Percentiles rank a stretch among this genome's conserved stretches.
phyloP scores from a whole-genome alignment of 305 asterid species.

The Solanum hybrid region DNA sequence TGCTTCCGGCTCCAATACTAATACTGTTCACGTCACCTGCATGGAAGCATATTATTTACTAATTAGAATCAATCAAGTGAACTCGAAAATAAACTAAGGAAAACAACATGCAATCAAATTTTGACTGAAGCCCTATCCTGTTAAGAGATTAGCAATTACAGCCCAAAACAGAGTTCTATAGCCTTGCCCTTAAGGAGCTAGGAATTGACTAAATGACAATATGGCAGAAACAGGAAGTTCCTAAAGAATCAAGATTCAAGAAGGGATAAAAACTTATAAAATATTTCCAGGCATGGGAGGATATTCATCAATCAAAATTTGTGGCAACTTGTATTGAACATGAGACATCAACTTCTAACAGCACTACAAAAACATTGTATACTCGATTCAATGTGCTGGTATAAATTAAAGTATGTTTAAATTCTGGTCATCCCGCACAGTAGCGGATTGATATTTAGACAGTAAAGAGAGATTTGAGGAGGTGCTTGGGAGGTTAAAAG shows the following conservation, averaged over 20 bases:
- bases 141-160: background rate
- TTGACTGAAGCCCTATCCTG: background rate
- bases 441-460: background rate
- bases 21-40: conserved; percentile 85
- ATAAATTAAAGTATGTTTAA: background rate
- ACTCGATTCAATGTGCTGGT: background rate
- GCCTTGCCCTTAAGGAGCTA: background rate
- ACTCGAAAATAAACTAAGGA: background rate
- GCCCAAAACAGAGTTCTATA: background rate
- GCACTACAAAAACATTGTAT: background rate
- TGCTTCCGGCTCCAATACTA: conserved; percentile 83
- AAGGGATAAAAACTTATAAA: background rate
- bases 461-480: background rate
- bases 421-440: background rate
- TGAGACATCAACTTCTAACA: background rate
- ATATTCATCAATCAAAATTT: background rate
- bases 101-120: background rate
- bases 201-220: background rate
- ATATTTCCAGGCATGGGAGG: background rate
- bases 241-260: background rate
- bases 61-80: background rate
- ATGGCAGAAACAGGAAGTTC: background rate
- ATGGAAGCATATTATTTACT: background rate
- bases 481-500: background rate
- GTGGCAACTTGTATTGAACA: background rate